phyloP scores from a whole-genome alignment of 345 rosid genomes.

The Moricandia arvensis region DNA sequence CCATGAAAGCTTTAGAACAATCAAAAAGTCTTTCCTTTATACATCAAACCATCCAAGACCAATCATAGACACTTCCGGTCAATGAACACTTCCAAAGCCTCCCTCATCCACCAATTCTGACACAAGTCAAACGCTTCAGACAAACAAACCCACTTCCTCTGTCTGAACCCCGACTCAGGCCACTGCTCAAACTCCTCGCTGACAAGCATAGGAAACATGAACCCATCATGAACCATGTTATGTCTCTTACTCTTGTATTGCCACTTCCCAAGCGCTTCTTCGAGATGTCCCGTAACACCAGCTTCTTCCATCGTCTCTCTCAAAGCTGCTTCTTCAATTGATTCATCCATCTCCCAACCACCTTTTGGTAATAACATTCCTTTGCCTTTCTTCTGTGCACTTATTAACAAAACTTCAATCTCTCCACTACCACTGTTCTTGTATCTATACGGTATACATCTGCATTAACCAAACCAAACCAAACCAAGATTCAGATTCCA shows the following conservation, averaged over 20 bases:
- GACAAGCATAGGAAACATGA: conserved; percentile 58
- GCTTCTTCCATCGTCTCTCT: conserved; percentile 65
- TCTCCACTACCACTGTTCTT: conserved; percentile 40
- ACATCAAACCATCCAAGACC: background rate
- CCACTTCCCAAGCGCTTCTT: conserved; percentile 53
- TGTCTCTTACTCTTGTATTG: conserved; percentile 53
- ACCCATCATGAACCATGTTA: conserved; percentile 44
- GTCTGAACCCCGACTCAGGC: conserved; percentile 51
- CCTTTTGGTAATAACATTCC: conserved; percentile 70
- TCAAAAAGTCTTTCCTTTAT: background rate
- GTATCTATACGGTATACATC: conserved; percentile 62
- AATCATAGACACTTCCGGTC: conserved; percentile 25
- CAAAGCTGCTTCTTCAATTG: conserved; percentile 53
- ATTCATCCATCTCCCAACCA: conserved; percentile 64
- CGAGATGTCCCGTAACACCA: conserved; percentile 52
- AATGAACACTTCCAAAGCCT: conserved; percentile 53
- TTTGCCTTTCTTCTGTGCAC: conserved; percentile 51
- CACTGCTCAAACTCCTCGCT: conserved; percentile 42
- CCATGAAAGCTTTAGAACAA: background rate
- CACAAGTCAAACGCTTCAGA: conserved; percentile 53
- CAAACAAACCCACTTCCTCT: conserved; percentile 53
- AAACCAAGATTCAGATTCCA: background rate
- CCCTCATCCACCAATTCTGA: conserved; percentile 53
- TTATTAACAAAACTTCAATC: conserved; percentile 57
- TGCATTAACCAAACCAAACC: conserved; percentile 27